Evolutionary conservation across 2,329 filamentous ascomycete genomes (phyloP), one percentile per base, ranked within the genome.

Genomic region (Colletotrichum musae): DNA sequence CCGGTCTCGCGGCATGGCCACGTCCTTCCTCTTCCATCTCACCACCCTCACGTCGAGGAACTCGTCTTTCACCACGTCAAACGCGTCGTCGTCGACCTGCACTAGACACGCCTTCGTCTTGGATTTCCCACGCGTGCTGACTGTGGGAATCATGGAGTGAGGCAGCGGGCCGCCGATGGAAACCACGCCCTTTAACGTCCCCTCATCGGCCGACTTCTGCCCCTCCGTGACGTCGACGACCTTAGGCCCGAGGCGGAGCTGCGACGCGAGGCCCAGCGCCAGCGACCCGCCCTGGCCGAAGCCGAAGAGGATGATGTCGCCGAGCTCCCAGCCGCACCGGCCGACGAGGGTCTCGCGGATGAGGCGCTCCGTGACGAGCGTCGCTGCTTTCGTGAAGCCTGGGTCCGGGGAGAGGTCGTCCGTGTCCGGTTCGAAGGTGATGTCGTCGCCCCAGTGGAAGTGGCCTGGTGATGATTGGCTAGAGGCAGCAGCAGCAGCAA

Each of bases 1-100:
- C 61, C 92, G 86, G 77, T 87, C 92, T 53, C 85, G 84, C n/a
- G 94, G 94, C 95, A 98, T 97, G 1, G 87, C 87, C 79, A 97
- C 94, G 6, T 91, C 93, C 3, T 79, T 80, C 76, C 91, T 89
- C 75, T 86, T 88, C 89, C 93, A 96, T 75, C 88, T 88, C 64
- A 90, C 90, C 72, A 91, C 85, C 78, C 89, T 86, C 24, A 94
- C 89, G 74, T 90, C 85, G 72, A 85, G 82, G 79, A 95, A 96
- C 63, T 88, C 86, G 50, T 84, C 82, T 77, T 89, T 92, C 43
- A 94, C 81, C 66, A 86, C 83, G n/a, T 89, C 86, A 16, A 92
- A 84, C 0, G 89, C 89, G 10, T 89, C 87, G 5, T 89, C 86
- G 10, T 90, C 91, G 1, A 94, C 83, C 74, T 88, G 84, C 2